Evolutionary conservation across 371 early-diverging fungal genomes (phyloP).

Genomic region (Saksenaea oblongispora): DNA sequence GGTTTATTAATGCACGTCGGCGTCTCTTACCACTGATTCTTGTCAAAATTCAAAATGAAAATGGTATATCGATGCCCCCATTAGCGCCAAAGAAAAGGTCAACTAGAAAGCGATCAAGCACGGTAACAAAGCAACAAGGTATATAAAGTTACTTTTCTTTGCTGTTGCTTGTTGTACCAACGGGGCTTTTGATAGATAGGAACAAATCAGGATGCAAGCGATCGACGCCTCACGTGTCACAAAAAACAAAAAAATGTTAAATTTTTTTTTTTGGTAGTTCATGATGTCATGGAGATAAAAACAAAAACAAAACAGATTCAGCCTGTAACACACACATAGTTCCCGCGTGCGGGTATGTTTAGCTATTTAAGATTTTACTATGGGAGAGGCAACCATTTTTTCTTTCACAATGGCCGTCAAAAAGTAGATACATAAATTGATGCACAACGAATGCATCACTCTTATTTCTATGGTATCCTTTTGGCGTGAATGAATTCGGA

Average conservation of each 20-base stretch:
- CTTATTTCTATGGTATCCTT: neutral
- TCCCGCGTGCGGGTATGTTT: no score
- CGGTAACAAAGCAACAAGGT: neutral
- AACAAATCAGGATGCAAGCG: constrained; percentile 4
- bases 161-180: neutral
- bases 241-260: neutral
- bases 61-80: neutral
- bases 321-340: no score
- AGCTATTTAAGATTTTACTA: no score
- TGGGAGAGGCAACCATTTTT: no score
- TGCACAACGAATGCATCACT: no score
- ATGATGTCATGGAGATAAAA: neutral
- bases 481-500: neutral
- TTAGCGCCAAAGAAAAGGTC: neutral
- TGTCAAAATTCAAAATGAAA: constrained; percentile 4
- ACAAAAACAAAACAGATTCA: no score
- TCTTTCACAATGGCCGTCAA: no score
- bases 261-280: neutral
- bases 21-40: constrained; percentile 41
- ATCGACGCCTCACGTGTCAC: constrained; percentile 4
- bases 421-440: no score
- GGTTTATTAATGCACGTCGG: constrained; percentile 84
- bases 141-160: neutral
- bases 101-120: neutral
- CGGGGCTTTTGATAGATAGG: neutral